A percentile compares a stretch with the other conserved stretches of the same genome.
Evolutionary conservation across 2,329 filamentous ascomycete genomes (phyloP).

Genomic region (Zymoseptoria ardabiliae): DNA sequence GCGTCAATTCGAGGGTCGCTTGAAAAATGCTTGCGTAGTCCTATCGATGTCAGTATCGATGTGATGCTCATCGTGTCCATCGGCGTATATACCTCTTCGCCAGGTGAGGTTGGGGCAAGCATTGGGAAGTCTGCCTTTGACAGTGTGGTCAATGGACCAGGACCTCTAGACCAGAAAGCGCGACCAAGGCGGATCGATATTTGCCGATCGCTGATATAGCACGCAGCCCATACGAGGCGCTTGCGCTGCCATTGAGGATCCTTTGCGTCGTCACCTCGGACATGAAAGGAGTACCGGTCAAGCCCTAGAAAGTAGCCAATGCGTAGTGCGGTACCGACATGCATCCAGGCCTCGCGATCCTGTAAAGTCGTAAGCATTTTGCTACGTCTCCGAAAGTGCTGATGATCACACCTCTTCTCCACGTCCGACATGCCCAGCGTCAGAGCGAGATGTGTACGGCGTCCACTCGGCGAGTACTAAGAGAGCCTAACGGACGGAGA

Average conservation of each 20-base stretch:
- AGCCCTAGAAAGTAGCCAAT: slow-evolving; percentile 64
- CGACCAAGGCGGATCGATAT: slow-evolving; percentile 65
- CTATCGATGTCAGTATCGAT: not conserved
- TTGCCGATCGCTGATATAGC: slow-evolving; percentile 59
- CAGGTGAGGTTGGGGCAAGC: slow-evolving; percentile 50
- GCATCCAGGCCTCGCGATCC: slow-evolving; percentile 70
- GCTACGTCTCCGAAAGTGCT: not conserved
- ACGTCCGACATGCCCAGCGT: slow-evolving; percentile 57
- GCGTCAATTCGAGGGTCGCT: slow-evolving; percentile 62
- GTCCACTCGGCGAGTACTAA: slow-evolving; percentile 67
- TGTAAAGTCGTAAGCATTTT: not conserved
- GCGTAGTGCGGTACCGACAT: slow-evolving; percentile 62
- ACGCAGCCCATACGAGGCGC: slow-evolving; percentile 60
- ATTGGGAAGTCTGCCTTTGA: slow-evolving; percentile 62
- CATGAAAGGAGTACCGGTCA: slow-evolving; percentile 60
- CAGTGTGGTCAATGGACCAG: slow-evolving; percentile 58
- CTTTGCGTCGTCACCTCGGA: slow-evolving; percentile 49
- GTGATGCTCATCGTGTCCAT: not conserved
- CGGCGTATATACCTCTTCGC: slow-evolving; percentile 54
- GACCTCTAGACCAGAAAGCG: slow-evolving; percentile 67
- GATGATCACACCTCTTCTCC: slow-evolving; percentile 49
- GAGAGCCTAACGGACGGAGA: slow-evolving; percentile 41
- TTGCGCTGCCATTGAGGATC: slow-evolving; percentile 55
- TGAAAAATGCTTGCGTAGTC: slow-evolving; percentile 42
- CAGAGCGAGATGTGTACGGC: slow-evolving; percentile 54